Conservation (phyloP, 2,329 filamentous ascomycete species). For the Tolypocladium album region DNA sequence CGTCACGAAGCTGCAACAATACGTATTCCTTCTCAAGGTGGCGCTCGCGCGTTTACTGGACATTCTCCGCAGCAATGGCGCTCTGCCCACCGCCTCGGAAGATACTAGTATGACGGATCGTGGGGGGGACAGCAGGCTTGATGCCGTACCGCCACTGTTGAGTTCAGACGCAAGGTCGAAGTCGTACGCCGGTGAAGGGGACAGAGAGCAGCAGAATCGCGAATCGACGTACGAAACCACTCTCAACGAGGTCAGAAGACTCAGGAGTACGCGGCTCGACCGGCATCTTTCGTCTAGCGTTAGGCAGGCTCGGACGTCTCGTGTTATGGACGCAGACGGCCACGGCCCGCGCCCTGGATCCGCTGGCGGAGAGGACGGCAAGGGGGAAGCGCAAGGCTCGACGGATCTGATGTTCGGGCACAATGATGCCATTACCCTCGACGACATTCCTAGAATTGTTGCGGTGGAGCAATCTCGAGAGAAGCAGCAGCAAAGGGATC, state of each 20-base stretch:
- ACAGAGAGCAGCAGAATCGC: constrained; percentile 37
- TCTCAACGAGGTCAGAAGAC: constrained; percentile 82
- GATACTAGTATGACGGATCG: constrained; percentile 33
- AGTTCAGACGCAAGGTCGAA: constrained; percentile 62
- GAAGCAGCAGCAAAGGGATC: constrained; percentile 60
- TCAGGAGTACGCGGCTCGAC: constrained; percentile 88
- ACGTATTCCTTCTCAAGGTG: constrained; percentile 84
- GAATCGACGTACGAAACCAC: constrained; percentile 88
- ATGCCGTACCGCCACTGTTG: constrained; percentile 27
- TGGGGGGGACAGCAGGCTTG: constrained; percentile 2
- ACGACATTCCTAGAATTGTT: constrained; percentile 93
- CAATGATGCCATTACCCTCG: constrained; percentile 83
- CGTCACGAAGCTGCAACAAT: constrained; percentile 83
- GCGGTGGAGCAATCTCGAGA: constrained; percentile 92
- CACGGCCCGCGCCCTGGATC: constrained; percentile 65
- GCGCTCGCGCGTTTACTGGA: constrained; percentile 82
- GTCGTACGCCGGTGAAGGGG: constrained; percentile 52
- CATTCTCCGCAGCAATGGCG: constrained; percentile 74
- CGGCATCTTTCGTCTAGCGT: constrained; percentile 90
- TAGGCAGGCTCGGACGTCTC: constrained; percentile 78
- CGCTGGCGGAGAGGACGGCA: constrained; percentile 47
- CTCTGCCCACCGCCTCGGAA: constrained; percentile 64
- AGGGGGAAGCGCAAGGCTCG: constrained; percentile 33
- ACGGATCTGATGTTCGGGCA: constrained; percentile 80
- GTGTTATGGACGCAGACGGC: constrained; percentile 63